Percentiles rank a stretch among this genome's conserved stretches.
phyloP scores from a whole-genome alignment of 2,329 filamentous ascomycete genomes.

The Setomelanomma holmii region DNA sequence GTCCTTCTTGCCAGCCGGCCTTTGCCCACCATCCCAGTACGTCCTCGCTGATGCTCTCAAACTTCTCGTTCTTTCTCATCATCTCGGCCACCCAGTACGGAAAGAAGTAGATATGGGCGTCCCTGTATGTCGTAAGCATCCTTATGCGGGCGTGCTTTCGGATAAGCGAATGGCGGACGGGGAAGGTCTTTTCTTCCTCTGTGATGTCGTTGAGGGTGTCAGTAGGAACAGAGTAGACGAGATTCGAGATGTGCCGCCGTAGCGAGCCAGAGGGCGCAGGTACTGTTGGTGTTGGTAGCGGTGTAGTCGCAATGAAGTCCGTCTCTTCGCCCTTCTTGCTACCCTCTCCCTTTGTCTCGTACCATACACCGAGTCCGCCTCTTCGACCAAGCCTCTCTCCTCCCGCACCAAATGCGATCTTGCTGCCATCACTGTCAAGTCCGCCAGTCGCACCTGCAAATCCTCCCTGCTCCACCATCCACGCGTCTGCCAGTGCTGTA shows the following conservation, averaged over 20 bases:
- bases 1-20: constrained; percentile 83
- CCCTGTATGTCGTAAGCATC: constrained; percentile 83
- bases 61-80: constrained; percentile 76
- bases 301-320: constrained; percentile 84
- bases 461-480: constrained; percentile 84
- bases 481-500: constrained; percentile 82
- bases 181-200: constrained; percentile 75
- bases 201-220: constrained; percentile 86
- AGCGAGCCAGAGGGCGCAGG: constrained; percentile 70
- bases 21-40: constrained; percentile 96
- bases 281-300: constrained; percentile 65
- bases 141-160: constrained; percentile 76
- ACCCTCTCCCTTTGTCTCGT: constrained; percentile 79
- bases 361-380: constrained; percentile 89
- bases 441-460: constrained; percentile 67
- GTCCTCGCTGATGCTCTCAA: constrained; percentile 91
- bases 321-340: constrained; percentile 89
- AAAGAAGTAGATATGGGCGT: constrained; percentile 94
- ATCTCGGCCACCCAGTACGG: constrained; percentile 91
- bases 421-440: constrained; percentile 48
- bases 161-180: constrained; percentile 78
- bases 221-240: constrained; percentile 87
- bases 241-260: constrained; percentile 72
- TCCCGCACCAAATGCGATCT: constrained; percentile 57
- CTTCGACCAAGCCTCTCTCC: constrained; percentile 67